phyloP scores from a whole-genome alignment of 169 alveolate genomes.

The Cyclospora cayetanensis region DNA sequence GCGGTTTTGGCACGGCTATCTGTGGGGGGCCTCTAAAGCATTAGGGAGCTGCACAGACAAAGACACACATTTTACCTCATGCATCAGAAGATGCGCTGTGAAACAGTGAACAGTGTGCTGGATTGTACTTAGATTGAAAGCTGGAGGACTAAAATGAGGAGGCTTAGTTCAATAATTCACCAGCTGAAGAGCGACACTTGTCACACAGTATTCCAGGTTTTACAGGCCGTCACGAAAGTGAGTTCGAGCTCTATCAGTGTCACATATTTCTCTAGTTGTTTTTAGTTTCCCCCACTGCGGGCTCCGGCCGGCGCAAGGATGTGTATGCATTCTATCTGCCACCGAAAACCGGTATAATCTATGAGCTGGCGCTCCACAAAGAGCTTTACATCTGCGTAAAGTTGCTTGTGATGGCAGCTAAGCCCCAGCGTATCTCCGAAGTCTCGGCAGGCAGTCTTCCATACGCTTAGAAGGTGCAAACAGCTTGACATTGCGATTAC shows the following conservation, averaged over 20 bases:
- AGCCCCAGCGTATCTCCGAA: conserved; percentile 46
- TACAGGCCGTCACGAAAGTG: conserved; percentile 75
- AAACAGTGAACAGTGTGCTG: not conserved
- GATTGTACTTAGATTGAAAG: conserved; percentile 89
- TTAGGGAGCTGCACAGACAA: too few relatives aligned
- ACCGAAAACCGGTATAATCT: too few relatives aligned
- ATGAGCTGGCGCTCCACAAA: too few relatives aligned
- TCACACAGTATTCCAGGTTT: conserved; percentile 83
- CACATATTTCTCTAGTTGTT: too few relatives aligned
- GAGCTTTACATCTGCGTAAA: not conserved
- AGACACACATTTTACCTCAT: not conserved
- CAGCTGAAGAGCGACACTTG: conserved; percentile 89
- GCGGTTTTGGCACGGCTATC: too few relatives aligned
- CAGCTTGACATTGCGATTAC: conserved; percentile 92
- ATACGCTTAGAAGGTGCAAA: conserved; percentile 86
- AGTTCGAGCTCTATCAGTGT: not conserved
- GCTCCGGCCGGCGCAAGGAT: too few relatives aligned
- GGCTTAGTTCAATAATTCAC: conserved; percentile 89
- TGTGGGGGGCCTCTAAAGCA: too few relatives aligned
- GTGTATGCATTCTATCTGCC: too few relatives aligned
- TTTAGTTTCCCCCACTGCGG: too few relatives aligned
- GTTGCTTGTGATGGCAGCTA: not conserved
- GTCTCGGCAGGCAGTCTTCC: conserved; percentile 68
- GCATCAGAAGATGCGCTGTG: not conserved
- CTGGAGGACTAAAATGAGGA: conserved; percentile 93